Base-by-base conservation (phyloP, 192 early-diverging fungal genomes). In the Mortierella claussenii region DNA sequence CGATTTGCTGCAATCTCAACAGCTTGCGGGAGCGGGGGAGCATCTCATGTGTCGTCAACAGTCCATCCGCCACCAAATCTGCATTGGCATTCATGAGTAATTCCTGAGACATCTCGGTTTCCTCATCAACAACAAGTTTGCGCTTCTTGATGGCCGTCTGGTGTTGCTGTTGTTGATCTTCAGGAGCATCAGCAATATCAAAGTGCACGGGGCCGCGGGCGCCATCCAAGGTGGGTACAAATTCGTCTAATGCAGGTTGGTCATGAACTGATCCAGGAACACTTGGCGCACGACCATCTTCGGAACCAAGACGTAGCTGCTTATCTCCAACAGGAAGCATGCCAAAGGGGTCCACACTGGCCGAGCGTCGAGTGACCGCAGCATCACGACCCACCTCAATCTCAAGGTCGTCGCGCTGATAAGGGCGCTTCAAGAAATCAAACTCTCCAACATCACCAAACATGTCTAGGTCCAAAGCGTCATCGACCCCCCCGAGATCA, bases 71-170 rank as follows among this genome's bases (percentile, higher is more conserved):
- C 2, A 82, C 30, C 53, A 91, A 85, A 56, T 89, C 85, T 2
- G 83, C 45, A 20, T 61, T 60, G 2, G 83, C 36, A 20, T 55
- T 55, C 45, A 46, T 30, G 17, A 63, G 12, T 4, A 52, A n/a
- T 9, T 83, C 76, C 46, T 84, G 78, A 20, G 88, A 65, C 53
- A 95, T 80, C 74, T 94, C 89, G 1, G 87, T 94, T n/a, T 83
- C 67, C 8, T 82, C 69, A 64, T 95, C 92, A 2, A 94, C 82
- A 30, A 89, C 65, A 2, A 91, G 59, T 54, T 82, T 89, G 40
- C 90, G 85, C 55, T 79, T 82, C 55, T 86, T 85, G 40, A 81
- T 55, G 8, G 55, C 66, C 8, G 47, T 33, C n/a, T 57, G 69
- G 46, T 40, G 52, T n/a, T 48, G 46, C 8, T 23, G 54, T 60